A percentile compares a stretch with the other conserved stretches of the same genome.
phyloP scores from a whole-genome alignment of 371 early-diverging fungal genomes.

The Conidiobolus incongruus region DNA sequence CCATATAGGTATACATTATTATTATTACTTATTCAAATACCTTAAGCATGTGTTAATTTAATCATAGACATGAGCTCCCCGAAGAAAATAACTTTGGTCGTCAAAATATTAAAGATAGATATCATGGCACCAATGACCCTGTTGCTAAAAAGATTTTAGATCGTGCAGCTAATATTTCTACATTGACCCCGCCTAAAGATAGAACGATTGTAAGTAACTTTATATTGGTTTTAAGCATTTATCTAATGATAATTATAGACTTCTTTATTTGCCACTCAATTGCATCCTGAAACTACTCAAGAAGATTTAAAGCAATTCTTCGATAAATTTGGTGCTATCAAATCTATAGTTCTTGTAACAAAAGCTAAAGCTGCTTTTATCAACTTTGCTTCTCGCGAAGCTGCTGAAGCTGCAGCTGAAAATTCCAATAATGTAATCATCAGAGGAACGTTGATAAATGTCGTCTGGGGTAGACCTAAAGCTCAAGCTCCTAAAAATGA shows the following conservation, averaged over 20 bases:
- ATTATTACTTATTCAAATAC: neutral
- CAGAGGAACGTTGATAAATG: conserved; percentile 21
- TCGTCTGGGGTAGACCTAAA: conserved; percentile 35
- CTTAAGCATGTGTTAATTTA: too few species aligned
- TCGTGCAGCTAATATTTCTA: conserved; percentile 14
- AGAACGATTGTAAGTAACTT: conserved; percentile 28
- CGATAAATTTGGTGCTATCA: conserved; percentile 58
- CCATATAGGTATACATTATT: conserved; percentile 34
- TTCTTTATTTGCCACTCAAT: conserved; percentile 54
- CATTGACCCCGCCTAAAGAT: conserved; percentile 35
- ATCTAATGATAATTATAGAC: conserved; percentile 21
- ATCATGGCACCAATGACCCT: conserved; percentile 80
- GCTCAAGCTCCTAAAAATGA: conserved; percentile 26
- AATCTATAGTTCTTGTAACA: conserved; percentile 56
- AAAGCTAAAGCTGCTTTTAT: conserved; percentile 73
- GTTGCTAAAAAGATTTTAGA: conserved; percentile 69
- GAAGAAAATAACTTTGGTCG: conserved; percentile 54
- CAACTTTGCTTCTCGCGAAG: conserved; percentile 49
- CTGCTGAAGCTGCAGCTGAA: conserved; percentile 54
- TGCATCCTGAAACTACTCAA: conserved; percentile 38
- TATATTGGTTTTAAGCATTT: neutral
- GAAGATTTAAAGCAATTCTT: conserved; percentile 30
- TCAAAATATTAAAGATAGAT: conserved; percentile 83
- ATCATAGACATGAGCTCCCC: conserved; percentile 64
- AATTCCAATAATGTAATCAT: conserved; percentile 20